These are phyloP conservation scores for Alternaria atra DNA, from an alignment of 2,329 filamentous ascomycete genomes.

Conservation along the genomic window DNA sequence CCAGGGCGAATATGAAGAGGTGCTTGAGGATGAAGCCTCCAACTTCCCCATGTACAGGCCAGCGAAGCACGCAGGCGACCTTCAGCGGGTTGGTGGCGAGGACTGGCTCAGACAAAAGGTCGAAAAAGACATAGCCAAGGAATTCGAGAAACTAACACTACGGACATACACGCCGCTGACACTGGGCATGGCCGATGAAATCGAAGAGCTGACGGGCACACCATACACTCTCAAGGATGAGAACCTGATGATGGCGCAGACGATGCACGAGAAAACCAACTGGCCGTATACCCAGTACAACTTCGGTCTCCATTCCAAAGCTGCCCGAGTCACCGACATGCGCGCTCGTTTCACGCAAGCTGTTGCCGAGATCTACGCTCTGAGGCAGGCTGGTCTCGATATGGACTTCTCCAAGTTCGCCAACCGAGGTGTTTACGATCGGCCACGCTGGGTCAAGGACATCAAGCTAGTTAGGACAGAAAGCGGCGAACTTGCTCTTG, in stretches of 20 bases:
- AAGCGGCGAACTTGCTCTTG: slow-evolving; percentile 32
- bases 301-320: slow-evolving; percentile 35
- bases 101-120: slow-evolving; percentile 52
- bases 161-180: slow-evolving; percentile 44
- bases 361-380: slow-evolving; percentile 64
- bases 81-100: slow-evolving; percentile 64
- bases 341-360: slow-evolving; percentile 62
- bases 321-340: slow-evolving; percentile 25
- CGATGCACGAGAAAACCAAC: slow-evolving; percentile 44
- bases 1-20: slow-evolving; percentile 46
- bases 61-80: slow-evolving; percentile 39
- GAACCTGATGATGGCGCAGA: slow-evolving; percentile 41
- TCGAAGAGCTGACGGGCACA: slow-evolving; percentile 43
- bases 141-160: slow-evolving; percentile 48
- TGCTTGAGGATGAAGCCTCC: slow-evolving; percentile 37
- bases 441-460: slow-evolving; percentile 40
- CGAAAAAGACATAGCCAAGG: slow-evolving; percentile 38
- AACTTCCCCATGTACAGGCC: slow-evolving; percentile 18
- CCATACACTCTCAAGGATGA: slow-evolving; percentile 41
- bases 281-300: slow-evolving; percentile 41
- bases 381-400: slow-evolving; percentile 46
- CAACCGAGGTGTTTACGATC: slow-evolving; percentile 40
- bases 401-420: slow-evolving; percentile 38
- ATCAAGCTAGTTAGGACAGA: slow-evolving; percentile 35
- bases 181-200: slow-evolving; percentile 41